Percentiles rank a stretch among this genome's conserved stretches.
These are phyloP conservation scores for Agaricus blazei DNA, from an alignment of 768 basidiomycete genomes.

Conservation along the genomic window DNA sequence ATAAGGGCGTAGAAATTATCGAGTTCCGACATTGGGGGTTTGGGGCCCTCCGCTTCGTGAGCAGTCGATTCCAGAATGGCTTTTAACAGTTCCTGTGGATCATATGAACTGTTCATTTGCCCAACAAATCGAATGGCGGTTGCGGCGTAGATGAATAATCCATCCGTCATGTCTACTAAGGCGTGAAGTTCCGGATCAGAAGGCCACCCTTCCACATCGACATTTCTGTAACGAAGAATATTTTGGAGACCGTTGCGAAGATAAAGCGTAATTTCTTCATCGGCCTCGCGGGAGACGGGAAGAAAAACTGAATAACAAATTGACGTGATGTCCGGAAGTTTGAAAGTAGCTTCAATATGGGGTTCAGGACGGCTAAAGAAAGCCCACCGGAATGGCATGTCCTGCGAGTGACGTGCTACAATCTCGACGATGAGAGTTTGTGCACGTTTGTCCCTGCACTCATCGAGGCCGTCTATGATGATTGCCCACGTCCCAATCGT, in stretches of 20 bases:
- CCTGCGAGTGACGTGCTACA: not conserved
- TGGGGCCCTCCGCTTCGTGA: not conserved
- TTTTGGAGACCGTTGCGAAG: not conserved
- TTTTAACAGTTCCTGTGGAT: constrained; percentile 11
- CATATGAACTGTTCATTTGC: not conserved
- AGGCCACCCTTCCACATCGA: constrained; percentile 9
- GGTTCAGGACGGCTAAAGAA: constrained; percentile 2
- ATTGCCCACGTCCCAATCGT: not conserved
- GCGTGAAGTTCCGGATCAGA: constrained; percentile 3
- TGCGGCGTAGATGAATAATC: constrained; percentile 23
- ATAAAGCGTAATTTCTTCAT: constrained; percentile 8
- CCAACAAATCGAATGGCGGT: constrained; percentile 22
- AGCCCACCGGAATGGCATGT: not conserved
- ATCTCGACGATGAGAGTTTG: not conserved
- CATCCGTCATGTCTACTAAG: constrained; percentile 15
- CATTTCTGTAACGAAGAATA: not conserved
- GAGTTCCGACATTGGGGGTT: constrained; percentile 10
- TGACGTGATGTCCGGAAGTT: not conserved
- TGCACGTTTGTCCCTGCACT: not conserved
- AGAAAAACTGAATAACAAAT: not conserved
- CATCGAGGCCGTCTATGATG: constrained; percentile 1
- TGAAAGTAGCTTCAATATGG: not conserved
- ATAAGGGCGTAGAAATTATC: constrained; percentile 14
- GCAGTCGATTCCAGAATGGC: constrained; percentile 7
- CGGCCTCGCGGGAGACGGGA: not conserved